phyloP scores from a whole-genome alignment of 106 monocot genomes.

The Iris macrosiphon region DNA sequence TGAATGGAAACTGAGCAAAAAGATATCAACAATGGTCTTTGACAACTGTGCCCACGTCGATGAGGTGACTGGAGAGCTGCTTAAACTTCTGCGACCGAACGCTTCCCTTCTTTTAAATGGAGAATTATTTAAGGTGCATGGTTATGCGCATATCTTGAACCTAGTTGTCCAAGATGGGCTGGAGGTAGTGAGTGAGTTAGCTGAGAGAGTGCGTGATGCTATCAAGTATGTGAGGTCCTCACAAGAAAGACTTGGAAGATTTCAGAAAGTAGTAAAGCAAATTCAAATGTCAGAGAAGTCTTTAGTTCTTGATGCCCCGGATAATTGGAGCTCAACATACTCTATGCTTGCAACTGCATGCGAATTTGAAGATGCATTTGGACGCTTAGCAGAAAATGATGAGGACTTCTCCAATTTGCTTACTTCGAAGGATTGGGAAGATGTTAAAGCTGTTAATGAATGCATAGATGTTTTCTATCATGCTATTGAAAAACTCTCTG shows the following conservation, averaged over 20 bases:
- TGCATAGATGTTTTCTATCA: conserved; percentile 57
- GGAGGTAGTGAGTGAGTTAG: conserved; percentile 21
- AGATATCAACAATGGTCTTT: conserved; percentile 35
- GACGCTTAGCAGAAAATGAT: conserved; percentile 36
- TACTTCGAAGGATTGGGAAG: conserved; percentile 42
- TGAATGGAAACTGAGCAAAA: conserved; percentile 58
- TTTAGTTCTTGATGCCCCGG: conserved; percentile 38
- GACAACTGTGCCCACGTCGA: conserved; percentile 37
- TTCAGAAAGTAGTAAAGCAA: conserved; percentile 41
- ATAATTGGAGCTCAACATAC: conserved; percentile 58
- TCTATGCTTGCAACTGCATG: conserved; percentile 63
- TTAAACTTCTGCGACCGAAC: conserved; percentile 30
- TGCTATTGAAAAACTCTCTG: conserved; percentile 45
- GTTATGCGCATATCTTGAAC: conserved; percentile 46
- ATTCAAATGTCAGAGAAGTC: conserved; percentile 28
- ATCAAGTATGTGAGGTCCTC: conserved; percentile 61
- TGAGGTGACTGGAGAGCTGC: conserved; percentile 32
- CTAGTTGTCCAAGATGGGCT: conserved; percentile 51
- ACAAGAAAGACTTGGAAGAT: conserved; percentile 33
- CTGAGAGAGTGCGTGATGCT: conserved; percentile 34
- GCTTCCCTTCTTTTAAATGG: conserved; percentile 41
- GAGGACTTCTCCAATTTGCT: conserved; percentile 22
- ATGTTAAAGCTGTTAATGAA: conserved; percentile 53
- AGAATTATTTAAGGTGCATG: conserved; percentile 46
- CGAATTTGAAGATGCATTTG: conserved; percentile 51